These are phyloP conservation scores for Diaporthe sp. DNA, from an alignment of 2,329 filamentous ascomycete genomes.

Conservation along the genomic window DNA sequence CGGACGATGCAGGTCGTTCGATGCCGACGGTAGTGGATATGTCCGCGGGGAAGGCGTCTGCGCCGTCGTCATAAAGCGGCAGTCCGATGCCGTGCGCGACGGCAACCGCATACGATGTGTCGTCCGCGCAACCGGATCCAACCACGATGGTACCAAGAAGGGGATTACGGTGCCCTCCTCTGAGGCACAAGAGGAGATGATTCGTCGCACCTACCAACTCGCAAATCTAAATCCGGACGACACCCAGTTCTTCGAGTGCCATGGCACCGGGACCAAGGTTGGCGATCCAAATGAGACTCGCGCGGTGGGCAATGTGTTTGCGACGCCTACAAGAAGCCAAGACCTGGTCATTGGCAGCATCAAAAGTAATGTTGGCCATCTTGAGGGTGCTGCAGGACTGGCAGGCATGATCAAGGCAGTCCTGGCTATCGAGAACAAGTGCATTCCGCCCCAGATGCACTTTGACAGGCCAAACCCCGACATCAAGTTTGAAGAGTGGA, in stretches of 20 bases:
- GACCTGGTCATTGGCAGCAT: slow-evolving; percentile 40
- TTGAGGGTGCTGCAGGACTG: slow-evolving; percentile 54
- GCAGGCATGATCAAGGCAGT: slow-evolving; percentile 52
- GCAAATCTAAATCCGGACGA: slow-evolving; percentile 40
- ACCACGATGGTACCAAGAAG: slow-evolving; percentile 51
- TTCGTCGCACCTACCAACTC: slow-evolving; percentile 16
- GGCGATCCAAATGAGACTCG: slow-evolving; percentile 44
- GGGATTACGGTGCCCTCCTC: slow-evolving; percentile 56
- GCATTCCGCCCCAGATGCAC: slow-evolving; percentile 49
- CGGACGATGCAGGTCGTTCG: slow-evolving; percentile 54
- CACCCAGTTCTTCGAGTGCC: slow-evolving; percentile 35
- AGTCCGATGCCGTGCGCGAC: slow-evolving; percentile 53
- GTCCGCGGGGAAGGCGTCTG: slow-evolving; percentile 60
- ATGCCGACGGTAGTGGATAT: slow-evolving; percentile 59
- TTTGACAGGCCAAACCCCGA: slow-evolving; percentile 47
- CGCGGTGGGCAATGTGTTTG: not conserved
- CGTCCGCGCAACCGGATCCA: slow-evolving; percentile 47
- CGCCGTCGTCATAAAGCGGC: slow-evolving; percentile 53
- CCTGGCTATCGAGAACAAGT: slow-evolving; percentile 46
- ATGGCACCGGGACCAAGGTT: slow-evolving; percentile 35
- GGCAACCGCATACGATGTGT: slow-evolving; percentile 50
- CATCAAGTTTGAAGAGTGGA: slow-evolving; percentile 43
- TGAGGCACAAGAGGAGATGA: slow-evolving; percentile 57
- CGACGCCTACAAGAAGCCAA: slow-evolving; percentile 39
- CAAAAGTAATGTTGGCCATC: slow-evolving; percentile 45